Base-by-base conservation (phyloP, 1,284 basidiomycete species). In the Phlebopus sp. region DNA sequence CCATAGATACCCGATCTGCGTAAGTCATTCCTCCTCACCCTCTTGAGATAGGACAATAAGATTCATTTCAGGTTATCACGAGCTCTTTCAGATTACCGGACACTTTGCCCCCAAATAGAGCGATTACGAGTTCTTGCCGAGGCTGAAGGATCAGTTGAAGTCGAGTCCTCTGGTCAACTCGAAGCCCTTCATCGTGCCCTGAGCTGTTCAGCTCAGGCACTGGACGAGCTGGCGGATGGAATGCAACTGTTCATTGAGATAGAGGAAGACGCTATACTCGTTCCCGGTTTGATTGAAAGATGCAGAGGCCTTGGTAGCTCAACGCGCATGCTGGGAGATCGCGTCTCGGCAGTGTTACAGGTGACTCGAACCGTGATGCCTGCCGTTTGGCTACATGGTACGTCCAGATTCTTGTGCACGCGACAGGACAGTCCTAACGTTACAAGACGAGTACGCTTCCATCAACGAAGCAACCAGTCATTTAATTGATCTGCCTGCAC, bases 1-100 rank as follows among this genome's bases (percentile, higher is more conserved):
- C 85, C 1, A 57, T 92, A 5, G 76, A 76, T 42, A 58, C 74
- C 15, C 68, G 80, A 58, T 61, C 69, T 41, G 60, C 68, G 80
- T 82, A 60, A 52, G 71, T 67, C 9, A 31, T 21, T 18, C 37
- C 42, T 31, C 14, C n/a, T 6, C 15, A 27, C 37, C 23, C 15
- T 43, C 18, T 37, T 47, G 32, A 35, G 23, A 35, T 39, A 4
- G 5, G 9, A 1, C 25, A 0, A 37, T 29, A 19, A 34, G 18
- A 21, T 8, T 9, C 10, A 29, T 19, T 46, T n/a, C 15, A 81
- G 79, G 27, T 59, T 81, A 51, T 66, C 70, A 7, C 56, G 54
- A 13, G 55, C 62, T 9, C 59, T 66, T 44, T 51, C 53, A 23
- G 43, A 29, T 13, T 55, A 59, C 32, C 9, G 17, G 14, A 7